Conservation (phyloP, 345 rosid species). For the Salix koriyanagi region DNA sequence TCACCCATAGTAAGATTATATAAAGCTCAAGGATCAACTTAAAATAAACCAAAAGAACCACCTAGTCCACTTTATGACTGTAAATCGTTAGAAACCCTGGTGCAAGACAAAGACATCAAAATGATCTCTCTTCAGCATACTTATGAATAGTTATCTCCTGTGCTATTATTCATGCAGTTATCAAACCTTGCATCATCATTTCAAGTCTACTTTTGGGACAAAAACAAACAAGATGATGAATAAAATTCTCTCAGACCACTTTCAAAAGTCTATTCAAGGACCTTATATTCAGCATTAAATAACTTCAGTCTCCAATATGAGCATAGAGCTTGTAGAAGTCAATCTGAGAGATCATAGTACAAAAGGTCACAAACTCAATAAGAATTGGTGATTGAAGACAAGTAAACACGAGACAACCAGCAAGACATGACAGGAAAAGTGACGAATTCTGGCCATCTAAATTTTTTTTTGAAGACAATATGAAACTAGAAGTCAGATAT, state of each 20-base stretch:
- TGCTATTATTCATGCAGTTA: not conserved
- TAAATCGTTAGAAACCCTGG: not conserved
- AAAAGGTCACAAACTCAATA: not conserved
- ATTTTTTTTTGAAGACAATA: not conserved
- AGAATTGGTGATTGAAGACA: not conserved
- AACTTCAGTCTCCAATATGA: not conserved
- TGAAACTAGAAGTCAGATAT: slow-evolving; percentile 3
- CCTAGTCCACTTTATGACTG: not conserved
- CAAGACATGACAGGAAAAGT: slow-evolving; percentile 3
- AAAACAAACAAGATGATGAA: not conserved
- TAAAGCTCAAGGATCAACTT: not conserved
- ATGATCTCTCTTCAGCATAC: not conserved
- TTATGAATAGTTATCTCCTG: not conserved
- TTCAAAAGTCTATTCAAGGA: not conserved
- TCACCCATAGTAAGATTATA: not conserved
- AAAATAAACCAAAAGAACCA: not conserved
- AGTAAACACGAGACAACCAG: not conserved
- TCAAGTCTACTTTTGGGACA: not conserved
- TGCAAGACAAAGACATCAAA: not conserved
- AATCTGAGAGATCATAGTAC: not conserved
- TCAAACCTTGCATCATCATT: not conserved
- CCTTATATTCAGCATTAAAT: not conserved
- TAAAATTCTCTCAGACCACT: not conserved
- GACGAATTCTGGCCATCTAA: not conserved
- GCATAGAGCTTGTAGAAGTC: not conserved